Conservation (phyloP, 1,284 basidiomycete species). For the Microbotryum violaceum region DNA sequence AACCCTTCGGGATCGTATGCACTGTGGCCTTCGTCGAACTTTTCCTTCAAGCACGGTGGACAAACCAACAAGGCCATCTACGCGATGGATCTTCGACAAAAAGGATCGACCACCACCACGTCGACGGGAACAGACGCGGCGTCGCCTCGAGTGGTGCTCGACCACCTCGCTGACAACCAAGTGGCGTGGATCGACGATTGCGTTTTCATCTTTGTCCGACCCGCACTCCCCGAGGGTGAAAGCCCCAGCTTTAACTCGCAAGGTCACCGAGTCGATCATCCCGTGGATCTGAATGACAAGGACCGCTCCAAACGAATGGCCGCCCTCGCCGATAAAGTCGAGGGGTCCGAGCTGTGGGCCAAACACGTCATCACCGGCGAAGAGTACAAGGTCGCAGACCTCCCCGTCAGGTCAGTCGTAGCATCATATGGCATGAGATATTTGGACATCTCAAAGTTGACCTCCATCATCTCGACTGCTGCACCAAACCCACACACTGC, state of each 20-base stretch:
- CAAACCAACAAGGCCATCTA: conserved; percentile 44
- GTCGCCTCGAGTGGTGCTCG: conserved; percentile 14
- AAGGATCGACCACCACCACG: neutral
- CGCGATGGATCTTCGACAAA: conserved; percentile 9
- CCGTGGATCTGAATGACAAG: conserved; percentile 15
- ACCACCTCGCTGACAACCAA: conserved; percentile 17
- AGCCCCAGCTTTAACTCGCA: conserved; percentile 1
- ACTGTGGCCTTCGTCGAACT: conserved; percentile 59
- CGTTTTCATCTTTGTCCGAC: conserved; percentile 40
- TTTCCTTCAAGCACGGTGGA: conserved; percentile 61
- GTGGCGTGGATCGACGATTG: conserved; percentile 37
- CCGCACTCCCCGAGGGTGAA: conserved; percentile 10
- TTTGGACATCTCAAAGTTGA: neutral
- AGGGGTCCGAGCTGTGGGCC: conserved; percentile 30
- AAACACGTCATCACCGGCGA: conserved; percentile 13
- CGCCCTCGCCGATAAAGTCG: conserved; percentile 51
- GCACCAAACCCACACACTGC: no score
- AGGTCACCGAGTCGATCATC: conserved; percentile 12
- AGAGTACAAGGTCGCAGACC: conserved; percentile 28
- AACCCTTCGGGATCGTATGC: conserved; percentile 60
- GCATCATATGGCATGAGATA: neutral
- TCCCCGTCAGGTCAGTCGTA: conserved; percentile 29
- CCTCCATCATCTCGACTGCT: neutral
- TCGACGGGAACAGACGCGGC: neutral
- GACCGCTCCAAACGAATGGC: conserved; percentile 33